phyloP scores from a whole-genome alignment of 129 eudicot genomes.

The Lonicera japonica region DNA sequence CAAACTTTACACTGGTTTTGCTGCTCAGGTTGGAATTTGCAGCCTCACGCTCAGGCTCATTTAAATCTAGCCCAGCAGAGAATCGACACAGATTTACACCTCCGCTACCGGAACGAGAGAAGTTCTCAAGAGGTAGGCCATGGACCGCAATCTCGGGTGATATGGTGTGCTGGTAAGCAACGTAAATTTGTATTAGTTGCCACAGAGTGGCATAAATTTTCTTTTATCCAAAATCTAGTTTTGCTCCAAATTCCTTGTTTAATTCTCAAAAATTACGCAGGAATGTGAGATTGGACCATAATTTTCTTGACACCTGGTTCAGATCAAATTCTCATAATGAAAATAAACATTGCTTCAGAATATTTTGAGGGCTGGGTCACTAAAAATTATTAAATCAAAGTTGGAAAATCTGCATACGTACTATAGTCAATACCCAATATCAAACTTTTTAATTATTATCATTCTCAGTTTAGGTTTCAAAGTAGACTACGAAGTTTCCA shows the following conservation, averaged over 20 bases:
- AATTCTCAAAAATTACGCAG: neutral
- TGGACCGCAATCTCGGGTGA: constrained; percentile 91
- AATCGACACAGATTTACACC: constrained; percentile 83
- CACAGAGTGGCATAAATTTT: neutral
- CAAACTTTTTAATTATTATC: neutral
- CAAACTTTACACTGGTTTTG: constrained; percentile 80
- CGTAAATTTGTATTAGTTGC: constrained; percentile 10
- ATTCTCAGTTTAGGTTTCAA: neutral
- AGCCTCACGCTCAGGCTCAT: constrained; percentile 59
- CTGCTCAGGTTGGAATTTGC: constrained; percentile 80
- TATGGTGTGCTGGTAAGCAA: constrained; percentile 61
- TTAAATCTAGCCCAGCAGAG: constrained; percentile 75
- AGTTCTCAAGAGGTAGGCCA: constrained; percentile 75
- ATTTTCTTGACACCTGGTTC: neutral
- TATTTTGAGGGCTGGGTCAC: neutral
- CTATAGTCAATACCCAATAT: neutral
- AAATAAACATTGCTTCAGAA: neutral
- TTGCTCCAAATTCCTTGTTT: neutral
- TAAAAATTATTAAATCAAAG: neutral
- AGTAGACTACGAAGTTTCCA: neutral
- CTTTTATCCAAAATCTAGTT: neutral
- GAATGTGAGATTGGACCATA: neutral
- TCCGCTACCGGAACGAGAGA: constrained; percentile 76
- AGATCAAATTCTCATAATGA: neutral
- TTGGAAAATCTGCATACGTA: neutral